phyloP scores from a whole-genome alignment of 352 stramenopile genomes.

The Pythium brachiatum region DNA sequence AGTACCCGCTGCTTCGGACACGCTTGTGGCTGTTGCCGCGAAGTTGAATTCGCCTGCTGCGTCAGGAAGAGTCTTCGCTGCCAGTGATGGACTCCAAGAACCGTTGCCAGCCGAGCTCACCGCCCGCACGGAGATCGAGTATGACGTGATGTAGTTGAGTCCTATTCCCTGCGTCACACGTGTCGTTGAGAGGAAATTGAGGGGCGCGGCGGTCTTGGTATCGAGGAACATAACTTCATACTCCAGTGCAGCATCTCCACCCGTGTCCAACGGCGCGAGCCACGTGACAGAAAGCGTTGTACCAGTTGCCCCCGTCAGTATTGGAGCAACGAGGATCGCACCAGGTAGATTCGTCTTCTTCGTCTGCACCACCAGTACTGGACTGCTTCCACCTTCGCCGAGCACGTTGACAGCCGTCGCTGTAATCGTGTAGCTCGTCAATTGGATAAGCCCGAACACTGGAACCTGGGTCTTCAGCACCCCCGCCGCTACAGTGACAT shows the following conservation, averaged over 20 bases:
- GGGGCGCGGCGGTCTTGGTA: background rate
- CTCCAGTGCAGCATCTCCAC: slow-evolving; percentile 33
- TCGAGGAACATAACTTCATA: slow-evolving; percentile 24
- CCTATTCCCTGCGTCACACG: slow-evolving; percentile 13
- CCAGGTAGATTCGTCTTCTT: slow-evolving; percentile 35
- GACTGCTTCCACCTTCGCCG: slow-evolving; percentile 34
- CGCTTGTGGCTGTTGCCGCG: slow-evolving; percentile 11
- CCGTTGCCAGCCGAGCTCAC: slow-evolving; percentile 33
- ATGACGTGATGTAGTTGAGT: slow-evolving; percentile 38
- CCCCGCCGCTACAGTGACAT: background rate
- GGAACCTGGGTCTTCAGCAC: slow-evolving; percentile 25
- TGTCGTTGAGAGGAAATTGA: slow-evolving; percentile 3
- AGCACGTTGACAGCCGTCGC: slow-evolving; percentile 39
- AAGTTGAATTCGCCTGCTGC: slow-evolving; percentile 56
- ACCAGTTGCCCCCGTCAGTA: slow-evolving; percentile 27
- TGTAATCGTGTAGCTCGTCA: slow-evolving; percentile 38
- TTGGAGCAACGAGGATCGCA: slow-evolving; percentile 26
- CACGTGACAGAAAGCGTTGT: slow-evolving; percentile 41
- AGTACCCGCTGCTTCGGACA: slow-evolving; percentile 42
- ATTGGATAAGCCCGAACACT: slow-evolving; percentile 26
- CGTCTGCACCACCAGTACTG: slow-evolving; percentile 29
- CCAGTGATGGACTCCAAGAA: slow-evolving; percentile 31
- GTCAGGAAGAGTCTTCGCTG: slow-evolving; percentile 40
- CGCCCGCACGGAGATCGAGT: slow-evolving; percentile 36
- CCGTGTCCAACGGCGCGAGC: slow-evolving; percentile 37